Conservation (phyloP, 805 yeast genomes). For the Schwanniomyces polymorphus region DNA sequence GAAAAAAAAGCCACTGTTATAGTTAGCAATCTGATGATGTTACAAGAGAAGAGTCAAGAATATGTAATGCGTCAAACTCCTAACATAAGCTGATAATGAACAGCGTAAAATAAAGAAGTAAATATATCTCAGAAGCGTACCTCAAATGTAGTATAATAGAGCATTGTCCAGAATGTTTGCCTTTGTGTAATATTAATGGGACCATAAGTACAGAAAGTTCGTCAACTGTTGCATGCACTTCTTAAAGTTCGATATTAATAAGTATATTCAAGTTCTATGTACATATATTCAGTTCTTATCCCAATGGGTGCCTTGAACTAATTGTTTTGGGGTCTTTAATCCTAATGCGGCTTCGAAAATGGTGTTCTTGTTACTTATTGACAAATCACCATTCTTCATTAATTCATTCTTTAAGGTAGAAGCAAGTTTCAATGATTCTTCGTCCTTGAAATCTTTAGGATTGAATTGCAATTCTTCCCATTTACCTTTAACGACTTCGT, state of each 20-base stretch:
- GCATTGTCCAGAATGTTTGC: too few species aligned
- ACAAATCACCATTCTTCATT: constrained; percentile 29
- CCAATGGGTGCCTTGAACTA: constrained; percentile 29
- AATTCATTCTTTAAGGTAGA: constrained; percentile 14
- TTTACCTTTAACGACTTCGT: constrained; percentile 34
- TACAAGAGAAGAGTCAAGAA: too few species aligned
- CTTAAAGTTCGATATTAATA: neutral
- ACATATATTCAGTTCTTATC: constrained; percentile 3
- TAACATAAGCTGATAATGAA: too few species aligned
- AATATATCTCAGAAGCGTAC: too few species aligned
- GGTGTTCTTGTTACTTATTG: constrained; percentile 23
- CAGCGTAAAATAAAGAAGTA: too few species aligned
- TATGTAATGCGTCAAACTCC: too few species aligned
- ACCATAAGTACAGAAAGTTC: too few species aligned
- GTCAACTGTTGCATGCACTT: too few species aligned
- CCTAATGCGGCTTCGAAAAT: constrained; percentile 34
- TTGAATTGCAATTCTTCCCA: constrained; percentile 12
- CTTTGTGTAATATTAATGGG: neutral
- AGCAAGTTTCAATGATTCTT: constrained; percentile 10
- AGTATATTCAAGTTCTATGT: neutral
- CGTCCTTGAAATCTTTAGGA: constrained; percentile 5
- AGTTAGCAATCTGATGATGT: neutral
- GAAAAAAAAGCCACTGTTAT: neutral
- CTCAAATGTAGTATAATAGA: too few species aligned
- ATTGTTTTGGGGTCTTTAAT: constrained; percentile 19